Evolutionary conservation across 2,329 filamentous ascomycete species (phyloP).

Genomic region (Pseudocercospora macadamiae): DNA sequence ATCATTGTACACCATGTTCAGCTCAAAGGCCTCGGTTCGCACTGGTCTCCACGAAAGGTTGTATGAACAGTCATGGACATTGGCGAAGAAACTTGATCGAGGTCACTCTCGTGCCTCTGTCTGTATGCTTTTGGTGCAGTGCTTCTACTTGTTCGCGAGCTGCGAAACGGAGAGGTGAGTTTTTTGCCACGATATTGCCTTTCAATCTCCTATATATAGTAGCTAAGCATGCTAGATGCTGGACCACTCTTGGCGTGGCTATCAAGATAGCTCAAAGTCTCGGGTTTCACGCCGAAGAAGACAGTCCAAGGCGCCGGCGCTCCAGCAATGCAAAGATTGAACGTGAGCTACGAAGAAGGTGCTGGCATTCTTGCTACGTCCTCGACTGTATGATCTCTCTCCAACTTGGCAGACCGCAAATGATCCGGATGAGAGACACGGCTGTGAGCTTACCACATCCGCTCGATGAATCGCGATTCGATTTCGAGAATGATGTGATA

Average conservation of each 20-base stretch:
- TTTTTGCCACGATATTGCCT: not conserved
- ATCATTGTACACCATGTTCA: conserved; percentile 10
- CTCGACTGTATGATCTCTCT: conserved; percentile 9
- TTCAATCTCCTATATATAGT: not conserved
- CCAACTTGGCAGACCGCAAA: conserved; percentile 9
- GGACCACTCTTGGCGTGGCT: conserved; percentile 12
- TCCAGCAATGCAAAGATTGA: conserved; percentile 3
- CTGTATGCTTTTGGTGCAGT: conserved; percentile 10
- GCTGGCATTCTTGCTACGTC: conserved; percentile 13
- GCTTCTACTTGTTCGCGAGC: conserved; percentile 14
- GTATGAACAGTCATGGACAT: conserved; percentile 5
- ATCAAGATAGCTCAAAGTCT: conserved; percentile 12
- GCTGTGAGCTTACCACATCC: conserved; percentile 7
- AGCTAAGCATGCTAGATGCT: not conserved
- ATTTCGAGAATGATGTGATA: conserved; percentile 11
- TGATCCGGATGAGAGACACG: conserved; percentile 3
- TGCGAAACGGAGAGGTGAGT: conserved; percentile 19
- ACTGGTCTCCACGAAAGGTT: conserved; percentile 9
- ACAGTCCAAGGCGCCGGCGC: not conserved
- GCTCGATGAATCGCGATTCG: conserved; percentile 13
- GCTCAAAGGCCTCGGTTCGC: not conserved
- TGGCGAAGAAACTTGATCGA: conserved; percentile 7
- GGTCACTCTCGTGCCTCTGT: conserved; percentile 6
- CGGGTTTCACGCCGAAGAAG: conserved; percentile 10
- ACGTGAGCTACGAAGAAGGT: conserved; percentile 8